These are phyloP conservation scores for Jamesozyma lodderae DNA, from an alignment of 805 yeast species.

Conservation along the genomic window DNA sequence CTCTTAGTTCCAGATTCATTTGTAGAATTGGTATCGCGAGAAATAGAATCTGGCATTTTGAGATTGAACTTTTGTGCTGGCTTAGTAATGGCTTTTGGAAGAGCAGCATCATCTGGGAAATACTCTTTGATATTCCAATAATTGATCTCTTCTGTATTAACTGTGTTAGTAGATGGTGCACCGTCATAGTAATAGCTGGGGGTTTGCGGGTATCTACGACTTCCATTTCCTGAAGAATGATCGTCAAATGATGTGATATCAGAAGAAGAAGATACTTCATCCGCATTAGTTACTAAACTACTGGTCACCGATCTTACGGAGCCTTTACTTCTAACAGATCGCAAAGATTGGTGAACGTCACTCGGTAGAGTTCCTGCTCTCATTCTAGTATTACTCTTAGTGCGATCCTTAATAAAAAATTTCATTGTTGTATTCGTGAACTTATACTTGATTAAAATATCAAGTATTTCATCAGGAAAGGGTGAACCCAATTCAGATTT, in stretches of 20 bases:
- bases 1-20: constrained; percentile 23
- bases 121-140: constrained; percentile 26
- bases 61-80: constrained; percentile 4
- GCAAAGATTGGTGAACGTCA: constrained; percentile 12
- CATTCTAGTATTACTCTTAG: constrained; percentile 14
- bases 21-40: not conserved
- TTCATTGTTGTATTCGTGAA: constrained; percentile 29
- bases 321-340: constrained; percentile 20
- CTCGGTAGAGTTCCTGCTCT: constrained; percentile 11
- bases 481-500: constrained; percentile 50
- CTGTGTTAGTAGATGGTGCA: constrained; percentile 4
- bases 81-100: constrained; percentile 9
- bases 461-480: constrained; percentile 41
- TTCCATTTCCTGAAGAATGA: constrained; percentile 13
- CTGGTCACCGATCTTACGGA: constrained; percentile 24
- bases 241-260: constrained; percentile 28
- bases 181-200: constrained; percentile 28
- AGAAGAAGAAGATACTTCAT: constrained; percentile 26
- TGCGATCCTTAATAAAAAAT: constrained; percentile 21
- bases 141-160: constrained; percentile 16
- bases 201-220: constrained; percentile 26
- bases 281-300: constrained; percentile 19
- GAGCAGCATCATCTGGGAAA: constrained; percentile 8
- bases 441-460: constrained; percentile 28
- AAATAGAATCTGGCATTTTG: constrained; percentile 3